Evolutionary conservation across 2,329 filamentous ascomycete genomes (phyloP).

Genomic region (Thelonectria rubi): DNA sequence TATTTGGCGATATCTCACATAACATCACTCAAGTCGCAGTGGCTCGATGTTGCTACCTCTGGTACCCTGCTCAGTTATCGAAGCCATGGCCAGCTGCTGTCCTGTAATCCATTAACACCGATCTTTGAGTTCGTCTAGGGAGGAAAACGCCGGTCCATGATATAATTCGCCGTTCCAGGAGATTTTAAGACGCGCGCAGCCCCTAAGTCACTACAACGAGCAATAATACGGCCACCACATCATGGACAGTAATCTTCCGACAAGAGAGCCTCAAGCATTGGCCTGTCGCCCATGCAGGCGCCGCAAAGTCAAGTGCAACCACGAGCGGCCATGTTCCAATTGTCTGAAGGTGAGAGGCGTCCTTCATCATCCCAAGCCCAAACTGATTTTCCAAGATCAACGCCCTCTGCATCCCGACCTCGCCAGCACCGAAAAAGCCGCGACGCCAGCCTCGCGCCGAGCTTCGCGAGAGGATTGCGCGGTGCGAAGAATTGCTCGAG

Average conservation of each 20-base stretch:
- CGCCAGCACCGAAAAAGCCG: slow-evolving; percentile 1
- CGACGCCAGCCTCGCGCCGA: slow-evolving; percentile 6
- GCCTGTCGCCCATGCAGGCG: slow-evolving; percentile 14
- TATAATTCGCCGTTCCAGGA: not conserved
- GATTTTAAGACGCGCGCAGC: not conserved
- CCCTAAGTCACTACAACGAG: not conserved
- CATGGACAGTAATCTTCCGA: not conserved
- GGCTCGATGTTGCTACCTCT: not conserved
- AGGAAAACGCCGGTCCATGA: not conserved
- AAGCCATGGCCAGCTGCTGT: too few relatives aligned
- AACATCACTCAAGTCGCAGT: not conserved
- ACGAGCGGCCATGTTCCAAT: slow-evolving; percentile 12
- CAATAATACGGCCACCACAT: not conserved
- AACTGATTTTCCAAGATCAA: not conserved
- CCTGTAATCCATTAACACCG: not conserved
- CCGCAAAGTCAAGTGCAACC: slow-evolving; percentile 20
- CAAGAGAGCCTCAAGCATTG: not conserved
- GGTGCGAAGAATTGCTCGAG: slow-evolving; percentile 12
- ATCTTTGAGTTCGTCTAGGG: not conserved
- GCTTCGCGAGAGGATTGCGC: slow-evolving; percentile 9
- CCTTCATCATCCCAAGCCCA: not conserved
- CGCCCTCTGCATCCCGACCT: not conserved
- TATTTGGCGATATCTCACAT: not conserved
- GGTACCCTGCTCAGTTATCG: not conserved
- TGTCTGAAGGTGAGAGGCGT: slow-evolving; percentile 14